Evolutionary conservation across 2,329 filamentous ascomycete species (phyloP), one percentile per base, ranked within the genome.

Genomic region (Pseudocercospora macadamiae): DNA sequence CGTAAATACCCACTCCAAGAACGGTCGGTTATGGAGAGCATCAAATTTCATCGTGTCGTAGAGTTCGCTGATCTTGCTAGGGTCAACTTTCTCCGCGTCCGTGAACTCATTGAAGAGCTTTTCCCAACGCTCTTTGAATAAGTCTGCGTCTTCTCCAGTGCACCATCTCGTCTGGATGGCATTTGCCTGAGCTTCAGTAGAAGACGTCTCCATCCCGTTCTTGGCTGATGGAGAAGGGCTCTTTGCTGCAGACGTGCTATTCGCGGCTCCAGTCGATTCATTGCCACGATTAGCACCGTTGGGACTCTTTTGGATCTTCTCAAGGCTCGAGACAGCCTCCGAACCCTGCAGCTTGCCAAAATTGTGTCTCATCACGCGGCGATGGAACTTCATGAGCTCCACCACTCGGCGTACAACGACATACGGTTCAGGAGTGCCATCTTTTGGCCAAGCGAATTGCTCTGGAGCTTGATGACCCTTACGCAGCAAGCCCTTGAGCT

Each of bases 41-140:
- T 99, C 95, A 65, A 97, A 99, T 75, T 99, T 99, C 95, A 99
- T 97, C 18, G 93, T 97, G 74, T 99, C 95, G 74, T 99, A 99
- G 2, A 99, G 83, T 77, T 99, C 95, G 4, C 92, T 97, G 62
- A 99, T 93, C 79, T 99, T 99, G 81, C 93, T 96, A 16, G 96
- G 96, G 74, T 99, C 95, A 16, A 97, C 92, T 79, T 99, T 99
- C 70, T 99, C 95, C 1, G 90, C 89, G 73, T 99, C 96, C 65
- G 90, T 95, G 70, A 99, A 99, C 72, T 99, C 95, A 48, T 88
- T 86, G 76, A 99, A 99, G 1, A 99, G 83, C 78, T 99, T 99
- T 77, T 97, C 95, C 95, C 95, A 99, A 26, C 95, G 86, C 74
- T 99, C 95, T 66, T 89, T 90, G 81, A 99, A 99, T 1, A 99